Conservation (phyloP, 2,329 filamentous ascomycete species). For the Falciphora oryzae region DNA sequence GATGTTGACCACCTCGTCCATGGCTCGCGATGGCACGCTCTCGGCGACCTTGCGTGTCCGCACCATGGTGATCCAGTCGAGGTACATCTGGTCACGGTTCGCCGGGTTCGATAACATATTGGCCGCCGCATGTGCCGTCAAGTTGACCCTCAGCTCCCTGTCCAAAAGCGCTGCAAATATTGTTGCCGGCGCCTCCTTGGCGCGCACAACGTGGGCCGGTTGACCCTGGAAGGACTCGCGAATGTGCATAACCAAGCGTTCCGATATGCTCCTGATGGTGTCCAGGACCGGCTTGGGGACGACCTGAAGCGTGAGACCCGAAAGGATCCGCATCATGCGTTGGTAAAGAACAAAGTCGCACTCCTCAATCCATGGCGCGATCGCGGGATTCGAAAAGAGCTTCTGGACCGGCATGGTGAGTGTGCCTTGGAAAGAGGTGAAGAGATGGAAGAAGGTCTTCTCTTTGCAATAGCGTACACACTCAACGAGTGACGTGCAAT, state of each 20-base stretch:
- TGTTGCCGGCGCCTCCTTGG: constrained; percentile 82
- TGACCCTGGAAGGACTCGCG: constrained; percentile 79
- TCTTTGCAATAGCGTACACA: constrained; percentile 95
- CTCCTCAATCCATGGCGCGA: constrained; percentile 90
- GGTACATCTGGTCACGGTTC: constrained; percentile 92
- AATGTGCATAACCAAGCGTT: constrained; percentile 74
- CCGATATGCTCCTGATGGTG: constrained; percentile 80
- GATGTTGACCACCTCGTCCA: constrained; percentile 61
- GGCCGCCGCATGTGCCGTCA: constrained; percentile 87
- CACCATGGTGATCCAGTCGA: constrained; percentile 74
- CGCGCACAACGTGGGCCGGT: constrained; percentile 76
- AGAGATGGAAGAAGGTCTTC: constrained; percentile 92
- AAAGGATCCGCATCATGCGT: constrained; percentile 90
- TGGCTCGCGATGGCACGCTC: constrained; percentile 54
- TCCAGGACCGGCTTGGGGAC: constrained; percentile 83
- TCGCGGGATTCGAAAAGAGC: constrained; percentile 71
- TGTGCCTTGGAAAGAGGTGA: constrained; percentile 91
- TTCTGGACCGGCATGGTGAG: constrained; percentile 96
- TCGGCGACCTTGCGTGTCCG: constrained; percentile 58
- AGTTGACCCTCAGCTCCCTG: constrained; percentile 83
- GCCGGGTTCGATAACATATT: constrained; percentile 86
- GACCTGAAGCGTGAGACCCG: constrained; percentile 83
- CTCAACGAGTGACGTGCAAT: constrained; percentile 92
- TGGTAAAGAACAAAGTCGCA: constrained; percentile 96
- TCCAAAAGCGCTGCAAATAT: constrained; percentile 83